A percentile compares a stretch with the other conserved stretches of the same genome.
Conservation (phyloP, 2,329 filamentous ascomycete species). For the Stagonosporopsis rhizophila region DNA sequence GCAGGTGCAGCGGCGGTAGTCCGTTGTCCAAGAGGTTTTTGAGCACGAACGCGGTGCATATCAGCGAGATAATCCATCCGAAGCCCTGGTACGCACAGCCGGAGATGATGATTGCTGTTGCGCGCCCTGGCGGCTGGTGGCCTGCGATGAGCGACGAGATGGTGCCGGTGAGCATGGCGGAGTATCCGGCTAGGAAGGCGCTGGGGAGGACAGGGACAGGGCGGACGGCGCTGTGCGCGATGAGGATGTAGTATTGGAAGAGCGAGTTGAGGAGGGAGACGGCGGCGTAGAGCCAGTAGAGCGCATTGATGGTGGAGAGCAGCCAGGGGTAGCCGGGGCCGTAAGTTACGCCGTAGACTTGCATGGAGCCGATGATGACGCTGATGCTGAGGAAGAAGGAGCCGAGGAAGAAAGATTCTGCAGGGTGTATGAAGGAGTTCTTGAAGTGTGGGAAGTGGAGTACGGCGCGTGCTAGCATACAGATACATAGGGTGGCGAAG, state of each 20-base stretch:
- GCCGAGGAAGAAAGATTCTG: conserved; percentile 57
- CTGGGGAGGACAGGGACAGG: conserved; percentile 72
- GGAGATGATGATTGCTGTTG: conserved; percentile 67
- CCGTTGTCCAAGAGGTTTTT: conserved; percentile 69
- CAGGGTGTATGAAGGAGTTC: conserved; percentile 54
- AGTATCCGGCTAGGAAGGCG: conserved; percentile 74
- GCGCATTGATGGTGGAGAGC: conserved; percentile 37
- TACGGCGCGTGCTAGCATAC: conserved; percentile 50
- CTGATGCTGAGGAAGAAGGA: conserved; percentile 48
- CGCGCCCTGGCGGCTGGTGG: conserved; percentile 62
- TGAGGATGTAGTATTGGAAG: conserved; percentile 66
- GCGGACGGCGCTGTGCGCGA: conserved; percentile 61
- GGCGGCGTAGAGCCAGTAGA: conserved; percentile 54
- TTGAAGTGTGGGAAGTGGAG: conserved; percentile 51
- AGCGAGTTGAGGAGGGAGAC: conserved; percentile 45
- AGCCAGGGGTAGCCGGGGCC: conserved; percentile 49
- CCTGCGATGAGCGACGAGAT: conserved; percentile 69
- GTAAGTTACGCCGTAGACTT: conserved; percentile 38
- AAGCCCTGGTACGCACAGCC: conserved; percentile 73
- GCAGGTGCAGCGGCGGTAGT: conserved; percentile 65
- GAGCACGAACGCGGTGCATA: conserved; percentile 74
- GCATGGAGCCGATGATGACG: conserved; percentile 49
- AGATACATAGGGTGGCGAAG: conserved; percentile 44
- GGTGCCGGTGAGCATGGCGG: conserved; percentile 72
- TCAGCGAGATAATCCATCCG: conserved; percentile 68